Evolutionary conservation across 2,329 filamentous ascomycete genomes (phyloP), one percentile per base, ranked within the genome.

Genomic region (Rutstroemia sydowiana): DNA sequence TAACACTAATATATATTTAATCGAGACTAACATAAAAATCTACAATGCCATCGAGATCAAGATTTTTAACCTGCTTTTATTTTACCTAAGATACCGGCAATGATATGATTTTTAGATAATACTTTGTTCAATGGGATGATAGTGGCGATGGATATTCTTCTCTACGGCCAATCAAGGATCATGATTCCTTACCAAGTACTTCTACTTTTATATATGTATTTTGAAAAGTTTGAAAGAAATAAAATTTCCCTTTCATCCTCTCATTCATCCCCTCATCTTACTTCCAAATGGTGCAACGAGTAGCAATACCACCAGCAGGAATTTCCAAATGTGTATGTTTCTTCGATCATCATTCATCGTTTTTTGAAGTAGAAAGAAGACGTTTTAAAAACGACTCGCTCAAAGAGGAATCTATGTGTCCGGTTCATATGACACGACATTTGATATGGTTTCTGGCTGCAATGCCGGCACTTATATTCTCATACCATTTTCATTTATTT

Each of bases 391-490:
- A 18, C 20, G n/a, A 2, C 20, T 18, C 36, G 18, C n/a, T 37
- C 34, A 37, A 16, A 37, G n/a, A 7, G 34, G n/a, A 37, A 18
- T 16, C 34, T 18, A n/a, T 37, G n/a, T n/a, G 34, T 37, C 34
- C 9, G 7, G 34, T 16, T 7, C n/a, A 9, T 20, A 21, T 18
- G 10, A 20, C 16, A 39, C 16, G n/a, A 39, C 36, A 21, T 39
- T 32, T 39, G 16, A 39, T 39, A 39, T 39, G n/a, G 16, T 20
- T 49, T 39, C 11, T 39, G n/a, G 16, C 20, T 49, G 47, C 47
- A 44, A 49, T 43, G 39, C 39, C 30, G 47, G 47, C 5, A 50
- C 47, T 50, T 50, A 16, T 7, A 5, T 21, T 41, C 13, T 37
- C 2, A 23, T 40, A 18, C 26, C 34, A 14, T 18, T 37, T 30